Base-by-base conservation (phyloP, 2,329 filamentous ascomycete species). In the Cladobotryum mycophilum region DNA sequence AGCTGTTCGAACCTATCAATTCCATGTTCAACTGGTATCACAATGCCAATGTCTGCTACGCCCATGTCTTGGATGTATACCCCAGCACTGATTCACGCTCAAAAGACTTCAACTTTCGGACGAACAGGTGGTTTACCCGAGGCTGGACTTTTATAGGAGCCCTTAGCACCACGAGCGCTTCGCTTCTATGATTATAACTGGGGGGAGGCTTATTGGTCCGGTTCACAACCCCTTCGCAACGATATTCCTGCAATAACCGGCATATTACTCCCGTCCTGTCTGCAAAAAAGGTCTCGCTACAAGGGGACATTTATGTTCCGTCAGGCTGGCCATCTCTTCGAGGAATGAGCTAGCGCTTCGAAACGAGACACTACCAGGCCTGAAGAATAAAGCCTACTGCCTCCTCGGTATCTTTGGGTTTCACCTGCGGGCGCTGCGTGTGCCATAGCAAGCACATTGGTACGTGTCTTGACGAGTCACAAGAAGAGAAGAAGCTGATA, bases 91-190 rank as follows among this genome's bases (percentile, higher is more conserved):
- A 11, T 5, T 2, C 25, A 11, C 25, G 6, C 6, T 30, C 9
- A 11, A 30, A 30, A 8, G 6, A 30, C 25, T 30, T 30, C 25
- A 8, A 8, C 25, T 30, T 30, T 48, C 12, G 12, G 18, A 48
- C 17, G 51, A 51, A 52, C 48, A 55, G 62, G 7, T 70, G 67
- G 66, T 69, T 69, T 47, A 62, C 57, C 1, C 56, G 76, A 78
- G 66, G 66, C n/a, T 79, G 81, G 60, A 87, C 82, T 0, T 0
- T 69, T 85, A 56, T 85, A 85, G 61, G 81, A 88, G 64, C 82
- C 86, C 0, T 73, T 89, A 5, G 85, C 67, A 0, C 66, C 66
- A 1, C 14, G 13, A 1, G 37, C 53, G 0, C 18, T 69, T 1
- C 17, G 53, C 3, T 70, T 72, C 51, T 69, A 60, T 54, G 55